phyloP scores from a whole-genome alignment of 2,329 filamentous ascomycete species.

The Teratosphaeria viscida region DNA sequence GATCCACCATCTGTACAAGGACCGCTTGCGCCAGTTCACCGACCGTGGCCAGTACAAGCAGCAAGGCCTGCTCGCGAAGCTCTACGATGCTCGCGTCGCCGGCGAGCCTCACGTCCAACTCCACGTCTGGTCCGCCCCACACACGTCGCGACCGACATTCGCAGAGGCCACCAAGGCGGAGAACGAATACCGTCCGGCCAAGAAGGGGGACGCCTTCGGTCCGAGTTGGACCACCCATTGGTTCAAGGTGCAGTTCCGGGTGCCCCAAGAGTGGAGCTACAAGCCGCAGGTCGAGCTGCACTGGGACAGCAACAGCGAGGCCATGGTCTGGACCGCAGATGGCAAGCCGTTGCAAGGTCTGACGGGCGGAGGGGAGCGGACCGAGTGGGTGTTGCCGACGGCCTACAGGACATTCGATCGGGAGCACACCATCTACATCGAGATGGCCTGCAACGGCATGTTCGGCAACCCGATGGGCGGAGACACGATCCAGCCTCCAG shows the following conservation, averaged over 20 bases:
- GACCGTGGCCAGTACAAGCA: constrained; percentile 52
- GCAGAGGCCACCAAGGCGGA: constrained; percentile 57
- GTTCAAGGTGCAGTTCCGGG: constrained; percentile 74
- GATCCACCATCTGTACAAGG: constrained; percentile 75
- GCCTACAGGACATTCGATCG: constrained; percentile 66
- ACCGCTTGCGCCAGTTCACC: constrained; percentile 74
- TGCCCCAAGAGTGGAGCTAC: constrained; percentile 61
- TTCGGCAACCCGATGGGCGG: constrained; percentile 84
- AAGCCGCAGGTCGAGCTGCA: constrained; percentile 86
- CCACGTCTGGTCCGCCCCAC: constrained; percentile 54
- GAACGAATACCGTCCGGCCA: constrained; percentile 63
- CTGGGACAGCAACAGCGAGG: constrained; percentile 93
- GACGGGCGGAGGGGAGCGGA: constrained; percentile 77
- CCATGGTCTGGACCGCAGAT: constrained; percentile 83
- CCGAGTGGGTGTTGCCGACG: constrained; percentile 83
- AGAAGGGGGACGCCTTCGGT: constrained; percentile 71
- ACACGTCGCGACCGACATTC: constrained; percentile 72
- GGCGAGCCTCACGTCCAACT: constrained; percentile 73
- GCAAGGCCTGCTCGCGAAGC: constrained; percentile 47
- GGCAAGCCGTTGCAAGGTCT: constrained; percentile 86
- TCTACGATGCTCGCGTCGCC: constrained; percentile 56
- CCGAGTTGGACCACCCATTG: constrained; percentile 97
- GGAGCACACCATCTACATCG: constrained; percentile 83
- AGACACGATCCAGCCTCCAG: constrained; percentile 78
- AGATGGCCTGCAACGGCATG: constrained; percentile 99